Evolutionary conservation across 306 rosid genomes (phyloP).

Genomic region (Medicago truncatula): MtrunA17r5.0-ANR NC_053048.1:27638501-27639000

Average conservation of each 20-base stretch:
- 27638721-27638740: slow-evolving; percentile 56
- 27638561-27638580: slow-evolving; percentile 61
- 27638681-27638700: slow-evolving; percentile 57
- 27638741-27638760: slow-evolving; percentile 34
- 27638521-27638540: slow-evolving; percentile 59
- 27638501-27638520: slow-evolving; percentile 58
- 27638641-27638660: slow-evolving; percentile 60
- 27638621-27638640: slow-evolving; percentile 54
- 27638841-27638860: slow-evolving; percentile 56
- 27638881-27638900: slow-evolving; percentile 54
- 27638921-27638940: slow-evolving; percentile 56
- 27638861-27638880: slow-evolving; percentile 54
- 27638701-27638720: slow-evolving; percentile 52
- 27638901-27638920: slow-evolving; percentile 48
- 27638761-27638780: background rate
- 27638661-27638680: slow-evolving; percentile 53
- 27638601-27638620: slow-evolving; percentile 59
- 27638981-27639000: slow-evolving; percentile 40
- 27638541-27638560: slow-evolving; percentile 68
- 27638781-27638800: background rate
- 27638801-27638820: background rate
- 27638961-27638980: slow-evolving; percentile 59
- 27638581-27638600: slow-evolving; percentile 61
- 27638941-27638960: slow-evolving; percentile 43
- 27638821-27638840: slow-evolving; percentile 44